Evolutionary conservation across 1,284 basidiomycete genomes (phyloP).

Genomic region (Ganoderma multipileum): DNA sequence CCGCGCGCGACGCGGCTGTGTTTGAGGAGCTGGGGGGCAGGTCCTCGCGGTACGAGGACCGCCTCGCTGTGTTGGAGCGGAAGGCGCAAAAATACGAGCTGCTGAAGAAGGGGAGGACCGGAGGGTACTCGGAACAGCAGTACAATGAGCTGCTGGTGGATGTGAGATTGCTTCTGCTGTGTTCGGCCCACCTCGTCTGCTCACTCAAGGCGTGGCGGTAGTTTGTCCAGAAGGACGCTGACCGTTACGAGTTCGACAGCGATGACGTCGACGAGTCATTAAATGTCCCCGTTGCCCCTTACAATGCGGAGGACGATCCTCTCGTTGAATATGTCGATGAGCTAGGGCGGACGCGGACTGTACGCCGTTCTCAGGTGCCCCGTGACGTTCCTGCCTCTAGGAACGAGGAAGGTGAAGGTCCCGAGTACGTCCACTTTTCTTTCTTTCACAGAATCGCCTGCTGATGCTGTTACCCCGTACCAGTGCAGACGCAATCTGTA

Average conservation of each 20-base stretch:
- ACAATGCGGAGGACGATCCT: conserved; percentile 69
- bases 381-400: conserved; percentile 53
- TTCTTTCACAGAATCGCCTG: background rate
- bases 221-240: conserved; percentile 76
- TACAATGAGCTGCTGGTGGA: conserved; percentile 83
- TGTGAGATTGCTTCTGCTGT: conserved; percentile 54
- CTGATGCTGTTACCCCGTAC: background rate
- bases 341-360: conserved; percentile 38
- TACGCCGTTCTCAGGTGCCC: conserved; percentile 76
- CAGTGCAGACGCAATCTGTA: conserved; percentile 64
- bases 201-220: conserved; percentile 35
- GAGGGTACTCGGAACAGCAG: conserved; percentile 81
- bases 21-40: conserved; percentile 67
- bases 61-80: conserved; percentile 71
- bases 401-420: conserved; percentile 33
- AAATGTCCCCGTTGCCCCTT: conserved; percentile 56
- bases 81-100: conserved; percentile 89
- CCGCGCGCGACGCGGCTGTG: conserved; percentile 64
- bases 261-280: conserved; percentile 79
- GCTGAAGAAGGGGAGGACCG: conserved; percentile 80
- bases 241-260: conserved; percentile 63
- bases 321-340: conserved; percentile 88
- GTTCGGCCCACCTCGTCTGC: background rate
- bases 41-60: conserved; percentile 68
- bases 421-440: conserved; percentile 32